Percentiles rank a stretch among this genome's conserved stretches.
These are phyloP conservation scores for Brettanomyces nanus DNA, from an alignment of 805 yeast genomes.

Conservation along the genomic window DNA sequence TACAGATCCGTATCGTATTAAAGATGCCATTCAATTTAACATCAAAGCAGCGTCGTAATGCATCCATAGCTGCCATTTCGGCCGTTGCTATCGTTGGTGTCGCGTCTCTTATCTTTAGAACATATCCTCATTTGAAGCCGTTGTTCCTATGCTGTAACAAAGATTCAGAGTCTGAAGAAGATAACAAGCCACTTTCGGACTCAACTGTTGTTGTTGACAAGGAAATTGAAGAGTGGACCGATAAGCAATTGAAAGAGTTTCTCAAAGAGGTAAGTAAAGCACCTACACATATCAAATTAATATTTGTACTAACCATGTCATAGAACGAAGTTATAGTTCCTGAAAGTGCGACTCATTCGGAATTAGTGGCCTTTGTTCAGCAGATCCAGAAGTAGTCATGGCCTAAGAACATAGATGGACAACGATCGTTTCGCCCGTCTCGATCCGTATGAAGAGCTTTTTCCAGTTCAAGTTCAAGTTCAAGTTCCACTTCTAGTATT, in stretches of 20 bases:
- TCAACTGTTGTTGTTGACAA: constrained; percentile 22
- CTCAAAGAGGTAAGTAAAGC: constrained; percentile 15
- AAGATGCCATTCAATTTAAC: too few species aligned
- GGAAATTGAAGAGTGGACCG: constrained; percentile 21
- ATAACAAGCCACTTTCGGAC: constrained; percentile 6
- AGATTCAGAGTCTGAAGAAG: constrained; percentile 4
- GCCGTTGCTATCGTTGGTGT: constrained; percentile 37
- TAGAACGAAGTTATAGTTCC: constrained; percentile 34
- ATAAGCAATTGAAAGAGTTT: constrained; percentile 26
- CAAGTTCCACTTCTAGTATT: too few species aligned
- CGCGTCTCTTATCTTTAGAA: constrained; percentile 32
- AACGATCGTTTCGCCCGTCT: too few species aligned
- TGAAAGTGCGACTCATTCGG: constrained; percentile 31
- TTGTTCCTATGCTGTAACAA: constrained; percentile 1
- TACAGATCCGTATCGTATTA: too few species aligned
- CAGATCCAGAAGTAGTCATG: not conserved
- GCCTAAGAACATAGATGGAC: too few species aligned
- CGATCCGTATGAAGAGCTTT: too few species aligned
- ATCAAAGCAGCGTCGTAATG: constrained; percentile 17
- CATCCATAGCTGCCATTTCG: constrained; percentile 32
- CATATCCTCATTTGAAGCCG: constrained; percentile 40
- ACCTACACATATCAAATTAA: not conserved
- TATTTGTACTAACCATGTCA: not conserved
- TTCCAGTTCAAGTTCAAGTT: too few species aligned
- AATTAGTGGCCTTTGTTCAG: constrained; percentile 11